These are phyloP conservation scores for Areca catechu DNA, from an alignment of 176 grass and related monocot species.

Conservation along the genomic window DNA sequence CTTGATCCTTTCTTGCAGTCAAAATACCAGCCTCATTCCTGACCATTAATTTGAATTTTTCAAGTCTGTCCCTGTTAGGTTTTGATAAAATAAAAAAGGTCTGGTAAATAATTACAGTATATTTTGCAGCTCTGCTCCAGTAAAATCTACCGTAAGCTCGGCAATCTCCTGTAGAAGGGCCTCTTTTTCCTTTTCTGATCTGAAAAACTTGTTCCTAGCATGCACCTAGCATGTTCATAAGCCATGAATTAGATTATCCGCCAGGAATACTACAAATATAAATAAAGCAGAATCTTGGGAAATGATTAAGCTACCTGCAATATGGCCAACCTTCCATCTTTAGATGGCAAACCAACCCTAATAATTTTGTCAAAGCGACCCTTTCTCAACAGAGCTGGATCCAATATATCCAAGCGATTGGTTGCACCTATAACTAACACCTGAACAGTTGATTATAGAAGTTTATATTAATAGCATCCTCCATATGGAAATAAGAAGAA, in stretches of 20 bases:
- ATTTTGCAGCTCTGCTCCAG: conserved; percentile 33
- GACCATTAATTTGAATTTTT: not conserved
- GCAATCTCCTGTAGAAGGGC: conserved; percentile 27
- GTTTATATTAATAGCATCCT: not conserved
- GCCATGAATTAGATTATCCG: not conserved
- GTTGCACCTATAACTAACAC: conserved; percentile 38
- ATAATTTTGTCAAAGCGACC: conserved; percentile 36
- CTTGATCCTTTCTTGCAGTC: conserved; percentile 36
- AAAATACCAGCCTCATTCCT: conserved; percentile 38
- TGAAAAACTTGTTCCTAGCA: conserved; percentile 35
- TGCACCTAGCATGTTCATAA: conserved; percentile 11
- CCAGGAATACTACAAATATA: not conserved
- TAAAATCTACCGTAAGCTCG: conserved; percentile 27
- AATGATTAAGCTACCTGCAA: conserved; percentile 9
- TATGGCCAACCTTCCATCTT: conserved; percentile 31
- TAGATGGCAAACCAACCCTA: conserved; percentile 31
- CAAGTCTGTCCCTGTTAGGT: not conserved
- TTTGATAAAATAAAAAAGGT: not conserved
- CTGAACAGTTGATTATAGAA: conserved; percentile 14
- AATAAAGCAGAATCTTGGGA: not conserved
- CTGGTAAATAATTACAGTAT: conserved; percentile 21
- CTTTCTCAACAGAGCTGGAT: conserved; percentile 31
- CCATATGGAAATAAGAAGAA: not conserved
- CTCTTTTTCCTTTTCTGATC: conserved; percentile 26
- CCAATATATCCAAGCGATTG: conserved; percentile 36